Conservation (phyloP, 2,329 filamentous ascomycete species). For the Aureobasidium sp. region DNA sequence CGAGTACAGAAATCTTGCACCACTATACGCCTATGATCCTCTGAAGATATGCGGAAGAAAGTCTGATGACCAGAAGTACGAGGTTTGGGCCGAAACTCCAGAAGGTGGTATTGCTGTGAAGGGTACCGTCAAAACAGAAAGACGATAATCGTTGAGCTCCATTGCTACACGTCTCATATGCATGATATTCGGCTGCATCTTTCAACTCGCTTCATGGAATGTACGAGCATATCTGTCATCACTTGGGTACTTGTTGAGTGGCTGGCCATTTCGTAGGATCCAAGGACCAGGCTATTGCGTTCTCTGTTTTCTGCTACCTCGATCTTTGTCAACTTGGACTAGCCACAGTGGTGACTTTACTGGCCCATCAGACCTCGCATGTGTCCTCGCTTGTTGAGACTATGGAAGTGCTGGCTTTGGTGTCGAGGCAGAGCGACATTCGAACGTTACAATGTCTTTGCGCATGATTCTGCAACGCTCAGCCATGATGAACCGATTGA, state of each 20-base stretch:
- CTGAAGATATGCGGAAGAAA: constrained; percentile 62
- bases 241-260: neutral
- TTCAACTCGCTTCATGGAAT: neutral
- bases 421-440: neutral
- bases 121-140: constrained; percentile 30
- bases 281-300: neutral
- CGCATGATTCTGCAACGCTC: neutral
- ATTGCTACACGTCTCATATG: neutral
- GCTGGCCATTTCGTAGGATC: neutral
- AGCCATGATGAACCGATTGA: neutral
- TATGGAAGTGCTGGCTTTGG: neutral
- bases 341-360: neutral
- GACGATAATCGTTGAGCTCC: neutral
- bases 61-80: constrained; percentile 34
- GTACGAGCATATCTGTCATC: neutral
- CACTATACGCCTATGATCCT: constrained; percentile 67
- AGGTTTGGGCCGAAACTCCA: constrained; percentile 37
- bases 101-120: constrained; percentile 40
- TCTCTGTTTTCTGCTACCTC: too few relatives aligned
- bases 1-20: constrained; percentile 74
- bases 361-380: too few relatives aligned
- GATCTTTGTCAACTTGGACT: neutral
- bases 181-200: neutral
- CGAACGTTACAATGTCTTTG: neutral
- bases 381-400: too few relatives aligned